These are phyloP conservation scores for Phragmites australis DNA, from an alignment of 176 grass and related monocot species.

Conservation along the genomic window DNA sequence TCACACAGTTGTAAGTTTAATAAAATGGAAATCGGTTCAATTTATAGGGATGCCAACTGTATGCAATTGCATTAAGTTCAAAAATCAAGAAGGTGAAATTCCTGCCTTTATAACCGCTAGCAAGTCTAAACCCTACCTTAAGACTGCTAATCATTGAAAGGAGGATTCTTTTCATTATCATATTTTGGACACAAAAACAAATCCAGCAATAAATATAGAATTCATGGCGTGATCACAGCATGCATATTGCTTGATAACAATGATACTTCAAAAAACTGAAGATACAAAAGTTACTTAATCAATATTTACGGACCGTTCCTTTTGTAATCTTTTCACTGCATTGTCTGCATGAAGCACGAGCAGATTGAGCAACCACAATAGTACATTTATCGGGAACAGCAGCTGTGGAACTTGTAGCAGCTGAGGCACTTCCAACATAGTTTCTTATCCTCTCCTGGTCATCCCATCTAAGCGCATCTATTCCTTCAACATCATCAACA, in stretches of 20 bases:
- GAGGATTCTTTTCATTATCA: not conserved
- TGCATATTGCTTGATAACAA: not conserved
- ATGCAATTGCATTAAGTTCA: not conserved
- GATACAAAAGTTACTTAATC: slow-evolving; percentile 35
- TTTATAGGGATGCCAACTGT: not conserved
- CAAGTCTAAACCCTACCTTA: not conserved
- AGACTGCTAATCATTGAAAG: not conserved
- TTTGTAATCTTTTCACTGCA: slow-evolving; percentile 88
- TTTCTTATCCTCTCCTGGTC: slow-evolving; percentile 88
- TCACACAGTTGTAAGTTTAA: not conserved
- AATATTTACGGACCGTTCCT: slow-evolving; percentile 67
- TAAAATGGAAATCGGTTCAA: no score
- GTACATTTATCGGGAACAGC: slow-evolving; percentile 58
- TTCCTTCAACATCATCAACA: slow-evolving; percentile 87
- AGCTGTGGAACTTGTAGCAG: slow-evolving; percentile 39
- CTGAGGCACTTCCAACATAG: slow-evolving; percentile 58
- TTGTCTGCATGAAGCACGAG: slow-evolving; percentile 73
- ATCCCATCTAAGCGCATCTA: slow-evolving; percentile 88
- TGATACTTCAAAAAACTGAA: slow-evolving; percentile 12
- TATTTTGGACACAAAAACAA: not conserved
- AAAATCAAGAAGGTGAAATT: not conserved
- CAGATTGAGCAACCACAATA: slow-evolving; percentile 81
- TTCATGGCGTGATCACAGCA: not conserved
- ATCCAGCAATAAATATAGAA: not conserved
- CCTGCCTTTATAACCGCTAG: not conserved